Conservation (phyloP, 1,139 yeast genomes). For the Suhomyces chickasaworum region DNA sequence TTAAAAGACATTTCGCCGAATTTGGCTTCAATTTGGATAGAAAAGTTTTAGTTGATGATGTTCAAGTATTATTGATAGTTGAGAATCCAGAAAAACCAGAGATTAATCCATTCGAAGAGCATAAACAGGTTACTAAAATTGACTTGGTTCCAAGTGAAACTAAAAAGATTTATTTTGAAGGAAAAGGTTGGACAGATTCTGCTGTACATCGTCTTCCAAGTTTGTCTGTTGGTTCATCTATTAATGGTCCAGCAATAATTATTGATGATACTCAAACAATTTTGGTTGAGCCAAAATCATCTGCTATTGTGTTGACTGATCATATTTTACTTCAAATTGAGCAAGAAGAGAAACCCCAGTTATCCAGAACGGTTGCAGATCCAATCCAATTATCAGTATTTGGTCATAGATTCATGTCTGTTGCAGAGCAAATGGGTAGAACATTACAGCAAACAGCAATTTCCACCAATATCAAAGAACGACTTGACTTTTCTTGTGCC, state of each 20-base stretch:
- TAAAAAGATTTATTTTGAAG: constrained; percentile 35
- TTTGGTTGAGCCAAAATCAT: constrained; percentile 68
- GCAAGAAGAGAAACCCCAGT: constrained; percentile 25
- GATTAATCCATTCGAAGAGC: constrained; percentile 41
- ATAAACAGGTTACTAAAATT: constrained; percentile 14
- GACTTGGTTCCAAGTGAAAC: constrained; percentile 11
- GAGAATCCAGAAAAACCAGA: constrained; percentile 33
- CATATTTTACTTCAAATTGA: constrained; percentile 53
- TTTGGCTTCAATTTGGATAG: constrained; percentile 47
- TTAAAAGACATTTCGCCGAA: constrained; percentile 37
- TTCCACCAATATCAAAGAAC: constrained; percentile 82
- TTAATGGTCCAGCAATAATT: constrained; percentile 79
- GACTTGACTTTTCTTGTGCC: constrained; percentile 85
- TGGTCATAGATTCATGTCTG: constrained; percentile 83
- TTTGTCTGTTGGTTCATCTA: constrained; percentile 52
- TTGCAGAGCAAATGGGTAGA: constrained; percentile 88
- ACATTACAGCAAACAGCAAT: constrained; percentile 79
- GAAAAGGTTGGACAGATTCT: constrained; percentile 51
- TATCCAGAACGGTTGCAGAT: constrained; percentile 47
- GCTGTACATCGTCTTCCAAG: constrained; percentile 53
- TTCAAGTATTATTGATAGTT: constrained; percentile 55
- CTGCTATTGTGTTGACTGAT: constrained; percentile 62
- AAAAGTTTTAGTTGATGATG: constrained; percentile 74
- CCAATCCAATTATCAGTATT: constrained; percentile 77
- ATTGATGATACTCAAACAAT: constrained; percentile 89